These are phyloP conservation scores for Crithidia fasciculata DNA, from an alignment of 208 protist species.

Conservation along the genomic window DNA sequence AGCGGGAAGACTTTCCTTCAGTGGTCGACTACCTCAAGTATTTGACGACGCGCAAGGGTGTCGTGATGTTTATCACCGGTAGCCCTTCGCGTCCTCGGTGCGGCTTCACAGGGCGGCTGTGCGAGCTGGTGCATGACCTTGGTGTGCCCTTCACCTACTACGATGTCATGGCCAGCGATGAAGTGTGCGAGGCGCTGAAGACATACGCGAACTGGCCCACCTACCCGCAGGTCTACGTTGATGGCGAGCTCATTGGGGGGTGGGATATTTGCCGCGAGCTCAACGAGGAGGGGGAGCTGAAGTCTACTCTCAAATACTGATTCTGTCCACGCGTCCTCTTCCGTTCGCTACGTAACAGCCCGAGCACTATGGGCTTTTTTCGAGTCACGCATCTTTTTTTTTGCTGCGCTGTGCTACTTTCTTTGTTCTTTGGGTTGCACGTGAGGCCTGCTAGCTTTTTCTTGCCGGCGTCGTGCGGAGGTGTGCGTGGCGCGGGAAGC, in stretches of 20 bases:
- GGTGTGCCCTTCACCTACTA: constrained; percentile 80
- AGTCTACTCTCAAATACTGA: constrained; percentile 59
- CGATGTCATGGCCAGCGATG: constrained; percentile 91
- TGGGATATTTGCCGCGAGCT: constrained; percentile 91
- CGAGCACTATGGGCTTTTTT: too few species aligned
- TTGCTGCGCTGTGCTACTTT: too few species aligned
- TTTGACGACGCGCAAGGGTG: constrained; percentile 75
- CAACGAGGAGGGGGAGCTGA: constrained; percentile 82
- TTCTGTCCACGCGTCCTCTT: too few species aligned
- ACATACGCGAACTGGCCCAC: constrained; percentile 93
- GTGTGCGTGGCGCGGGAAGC: too few species aligned
- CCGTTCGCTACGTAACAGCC: too few species aligned
- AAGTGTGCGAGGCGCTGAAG: constrained; percentile 91
- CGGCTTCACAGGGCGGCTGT: constrained; percentile 88
- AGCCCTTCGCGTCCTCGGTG: constrained; percentile 88
- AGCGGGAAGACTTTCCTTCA: constrained; percentile 53
- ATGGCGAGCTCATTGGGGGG: constrained; percentile 93
- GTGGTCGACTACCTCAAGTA: constrained; percentile 86
- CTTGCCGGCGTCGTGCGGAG: too few species aligned
- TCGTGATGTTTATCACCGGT: constrained; percentile 94
- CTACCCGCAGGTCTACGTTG: constrained; percentile 94
- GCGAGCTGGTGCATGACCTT: constrained; percentile 77
- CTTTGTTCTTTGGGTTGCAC: too few species aligned
- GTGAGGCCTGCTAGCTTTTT: too few species aligned
- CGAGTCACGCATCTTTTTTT: too few species aligned